phyloP scores from a whole-genome alignment of 2,329 filamentous ascomycete species.

The Esteya vermicola region DNA sequence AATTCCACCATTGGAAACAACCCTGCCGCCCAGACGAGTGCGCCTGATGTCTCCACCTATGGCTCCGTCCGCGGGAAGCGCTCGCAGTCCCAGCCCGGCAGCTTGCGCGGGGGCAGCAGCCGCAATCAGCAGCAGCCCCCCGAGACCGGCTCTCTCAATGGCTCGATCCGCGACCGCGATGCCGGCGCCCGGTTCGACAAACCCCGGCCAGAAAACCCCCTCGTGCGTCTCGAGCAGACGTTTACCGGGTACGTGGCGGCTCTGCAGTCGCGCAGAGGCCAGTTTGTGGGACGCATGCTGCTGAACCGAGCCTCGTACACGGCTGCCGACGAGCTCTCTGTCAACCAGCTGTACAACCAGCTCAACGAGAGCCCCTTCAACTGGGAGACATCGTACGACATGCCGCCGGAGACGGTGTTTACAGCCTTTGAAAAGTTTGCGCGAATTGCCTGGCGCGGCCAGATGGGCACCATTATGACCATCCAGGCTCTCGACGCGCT shows the following conservation, averaged over 20 bases:
- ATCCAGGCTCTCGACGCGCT: conserved; percentile 56
- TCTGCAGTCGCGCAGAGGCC: conserved; percentile 72
- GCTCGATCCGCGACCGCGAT: conserved; percentile 36
- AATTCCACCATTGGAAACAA: conserved; percentile 10
- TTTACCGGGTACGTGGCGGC: conserved; percentile 73
- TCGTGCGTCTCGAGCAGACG: conserved; percentile 68
- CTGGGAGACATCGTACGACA: conserved; percentile 59
- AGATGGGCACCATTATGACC: conserved; percentile 74
- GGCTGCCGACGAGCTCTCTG: conserved; percentile 63
- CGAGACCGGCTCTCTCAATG: conserved; percentile 33
- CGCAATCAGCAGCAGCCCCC: not conserved
- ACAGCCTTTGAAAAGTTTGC: conserved; percentile 90
- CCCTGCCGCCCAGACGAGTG: conserved; percentile 4
- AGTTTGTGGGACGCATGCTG: conserved; percentile 66
- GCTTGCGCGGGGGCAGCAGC: conserved; percentile 1
- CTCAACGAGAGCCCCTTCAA: conserved; percentile 74
- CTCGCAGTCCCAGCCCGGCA: conserved; percentile 6
- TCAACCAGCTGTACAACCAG: conserved; percentile 84
- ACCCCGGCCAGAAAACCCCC: conserved; percentile 45
- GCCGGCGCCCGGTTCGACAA: conserved; percentile 30
- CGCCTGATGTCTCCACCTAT: conserved; percentile 17
- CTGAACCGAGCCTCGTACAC: conserved; percentile 42
- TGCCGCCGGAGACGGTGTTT: conserved; percentile 72
- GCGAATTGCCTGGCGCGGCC: conserved; percentile 72
- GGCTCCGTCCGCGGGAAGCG: conserved; percentile 4